Conservation (phyloP, 1,284 basidiomycete genomes). For the Cerrena zonata region DNA sequence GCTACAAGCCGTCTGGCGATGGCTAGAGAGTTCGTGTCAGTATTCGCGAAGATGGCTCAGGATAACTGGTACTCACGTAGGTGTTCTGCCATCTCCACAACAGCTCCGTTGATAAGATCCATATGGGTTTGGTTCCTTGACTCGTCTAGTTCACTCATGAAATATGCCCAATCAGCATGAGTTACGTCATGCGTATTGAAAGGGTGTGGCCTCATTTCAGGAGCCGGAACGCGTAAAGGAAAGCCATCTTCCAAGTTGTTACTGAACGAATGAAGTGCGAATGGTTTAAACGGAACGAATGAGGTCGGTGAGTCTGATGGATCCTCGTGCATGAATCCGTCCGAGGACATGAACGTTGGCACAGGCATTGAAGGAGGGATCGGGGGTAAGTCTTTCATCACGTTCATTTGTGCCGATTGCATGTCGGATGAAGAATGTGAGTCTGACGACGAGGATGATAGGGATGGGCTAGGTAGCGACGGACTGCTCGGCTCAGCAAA, state of each 20-base stretch:
- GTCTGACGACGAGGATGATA: too few relatives aligned
- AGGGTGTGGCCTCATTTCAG: constrained; percentile 27
- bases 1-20: constrained; percentile 12
- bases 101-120: constrained; percentile 11
- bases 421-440: too few relatives aligned
- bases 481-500: too few relatives aligned
- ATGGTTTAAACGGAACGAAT: neutral
- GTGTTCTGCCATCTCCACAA: constrained; percentile 10
- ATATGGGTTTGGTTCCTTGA: constrained; percentile 13
- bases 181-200: constrained; percentile 35
- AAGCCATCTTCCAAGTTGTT: neutral
- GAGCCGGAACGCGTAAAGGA: neutral
- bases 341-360: neutral
- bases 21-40: neutral
- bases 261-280: neutral
- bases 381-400: too few relatives aligned
- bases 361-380: neutral
- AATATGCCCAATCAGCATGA: constrained; percentile 34
- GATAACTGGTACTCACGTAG: constrained; percentile 5
- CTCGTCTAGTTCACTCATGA: constrained; percentile 18
- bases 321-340: neutral
- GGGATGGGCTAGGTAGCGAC: too few relatives aligned
- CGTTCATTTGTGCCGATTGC: too few relatives aligned
- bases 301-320: neutral
- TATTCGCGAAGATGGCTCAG: neutral